Evolutionary conservation across 345 rosid species (phyloP), one percentile per base, ranked within the genome.

Genomic region (Eucalyptus viminalis): DNA sequence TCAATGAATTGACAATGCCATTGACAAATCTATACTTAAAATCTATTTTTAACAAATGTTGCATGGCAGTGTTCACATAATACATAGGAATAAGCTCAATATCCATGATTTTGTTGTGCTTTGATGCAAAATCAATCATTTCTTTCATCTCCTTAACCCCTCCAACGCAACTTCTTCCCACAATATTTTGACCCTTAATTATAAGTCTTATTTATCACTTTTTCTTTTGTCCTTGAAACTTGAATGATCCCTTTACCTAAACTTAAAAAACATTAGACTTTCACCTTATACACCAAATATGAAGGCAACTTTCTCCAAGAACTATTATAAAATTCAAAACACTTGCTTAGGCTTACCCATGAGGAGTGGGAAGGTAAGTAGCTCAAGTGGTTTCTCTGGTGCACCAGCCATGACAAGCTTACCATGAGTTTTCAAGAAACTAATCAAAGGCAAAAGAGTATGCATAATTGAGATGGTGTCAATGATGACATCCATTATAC

Each of bases 391-490:
- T 89, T 72, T 89, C n/a, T 90, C 60, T 1, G 94, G 95, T 11
- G 91, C 95, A 47, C 95, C 91, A n/a, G 92, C 94, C 27, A 91
- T 44, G 21, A 91, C 89, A 65, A 93, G 89, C 50, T 93, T 93
- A 17, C 96, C 95, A 12, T 93, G 58, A 22, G 62, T 87, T 45
- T 90, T 94, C 83, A 92, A 67, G 25, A 93, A 89, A 85, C 88
- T 91, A 43, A 94, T 27, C 89, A 91, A 72, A 22, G 94, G 94
- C 40, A 88, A 80, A 17, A 93, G 53, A 16, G 92, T 47, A 87
- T 92, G 96, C 49, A 87, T 31, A 5, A 94, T 93, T 15, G 93
- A 92, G 16, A 92, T 94, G 5, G 94, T 93, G 56, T 94, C 92
- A 29, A 94, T 37, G 17, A 94, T 90, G 43, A 92, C 90, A 89